Percentiles rank a stretch among this genome's conserved stretches.
phyloP scores from a whole-genome alignment of 495 filamentous ascomycete genomes.

The Chlorociboria aeruginascens region DNA sequence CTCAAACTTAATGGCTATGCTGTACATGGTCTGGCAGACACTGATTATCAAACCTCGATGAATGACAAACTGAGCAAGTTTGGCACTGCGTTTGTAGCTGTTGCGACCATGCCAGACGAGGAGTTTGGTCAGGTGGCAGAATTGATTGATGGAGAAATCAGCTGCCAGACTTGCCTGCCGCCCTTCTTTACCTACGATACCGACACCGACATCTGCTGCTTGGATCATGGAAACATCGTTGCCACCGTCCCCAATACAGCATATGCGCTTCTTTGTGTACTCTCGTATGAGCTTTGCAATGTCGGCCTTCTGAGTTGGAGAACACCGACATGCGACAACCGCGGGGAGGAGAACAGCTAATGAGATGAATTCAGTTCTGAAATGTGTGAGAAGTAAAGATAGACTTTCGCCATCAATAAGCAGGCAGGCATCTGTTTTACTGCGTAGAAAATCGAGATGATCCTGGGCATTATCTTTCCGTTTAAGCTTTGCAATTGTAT shows the following conservation, averaged over 20 bases:
- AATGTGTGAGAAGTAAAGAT: slow-evolving; percentile 67
- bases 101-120: slow-evolving; percentile 98
- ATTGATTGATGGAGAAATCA: slow-evolving; percentile 91
- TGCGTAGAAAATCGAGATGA: slow-evolving; percentile 74
- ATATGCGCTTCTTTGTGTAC: slow-evolving; percentile 84
- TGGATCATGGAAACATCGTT: slow-evolving; percentile 99
- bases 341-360: slow-evolving; percentile 79
- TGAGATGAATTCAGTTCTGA: slow-evolving; percentile 73
- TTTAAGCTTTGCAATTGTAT: slow-evolving; percentile 78
- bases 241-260: slow-evolving; percentile 93
- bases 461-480: slow-evolving; percentile 71
- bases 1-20: slow-evolving; percentile 80
- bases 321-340: slow-evolving; percentile 94
- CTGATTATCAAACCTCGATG: slow-evolving; percentile 91
- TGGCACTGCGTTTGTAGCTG: slow-evolving; percentile 89
- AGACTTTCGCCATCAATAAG: slow-evolving; percentile 93
- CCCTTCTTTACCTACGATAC: slow-evolving; percentile 96
- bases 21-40: slow-evolving; percentile 95
- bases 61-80: slow-evolving; percentile 96
- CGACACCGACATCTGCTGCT: slow-evolving; percentile 93
- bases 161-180: slow-evolving; percentile 89
- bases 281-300: slow-evolving; percentile 82
- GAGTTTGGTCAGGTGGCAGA: slow-evolving; percentile 91
- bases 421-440: slow-evolving; percentile 76
- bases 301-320: slow-evolving; percentile 94